Base-by-base conservation (phyloP, 306 rosid species). In the Sesbania bispinosa region DNA sequence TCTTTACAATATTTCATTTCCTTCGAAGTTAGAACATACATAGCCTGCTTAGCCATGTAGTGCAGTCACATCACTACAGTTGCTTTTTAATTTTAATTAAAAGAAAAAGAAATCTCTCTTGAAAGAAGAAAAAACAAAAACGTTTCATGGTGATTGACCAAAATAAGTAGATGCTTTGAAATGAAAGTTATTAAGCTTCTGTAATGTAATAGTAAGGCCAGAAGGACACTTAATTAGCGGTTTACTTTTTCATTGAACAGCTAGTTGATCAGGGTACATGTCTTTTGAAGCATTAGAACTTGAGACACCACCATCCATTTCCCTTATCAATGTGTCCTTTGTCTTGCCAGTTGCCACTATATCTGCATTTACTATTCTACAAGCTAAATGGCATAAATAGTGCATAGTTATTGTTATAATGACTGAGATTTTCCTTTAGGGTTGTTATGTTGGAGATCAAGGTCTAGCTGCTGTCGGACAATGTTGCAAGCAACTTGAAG, bases 371-470 rank as follows among this genome's bases (percentile, higher is more conserved):
- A 41, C 4, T 5, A 9, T 27, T 53, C 21, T 46, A 47, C 55
- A 0, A 53, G 61, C 45, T 54, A 19, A 52, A 10, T 62, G 58
- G 59, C 7, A 14, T 65, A 26, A n/a, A 10, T 24, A 24, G 43
- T 70, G 76, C 53, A 65, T 36, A 5, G 2, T 32, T 68, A 1
- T 52, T 13, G 36, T 47, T 68, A 62, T 79, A 45, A 59, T 69
- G 43, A 6, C 29, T 58, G 57, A 35, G 13, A 24, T 63, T 62
- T 72, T 80, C 13, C 67, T 77, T 66, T 79, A 94, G 99, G 99
- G 99, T 55, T 94, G 96, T 79, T 94, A 91, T 83, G 96, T 89
- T 71, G 99, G 96, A 79, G 96, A 94, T 86, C 86, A 41, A 67
- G 96, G 99, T 46, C 60, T 94, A 41, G 95, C 87, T 71, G 88